Percentiles rank a stretch among this genome's conserved stretches.
Evolutionary conservation across 2,329 filamentous ascomycete genomes (phyloP).

Genomic region (Colletotrichum melonis): DNA sequence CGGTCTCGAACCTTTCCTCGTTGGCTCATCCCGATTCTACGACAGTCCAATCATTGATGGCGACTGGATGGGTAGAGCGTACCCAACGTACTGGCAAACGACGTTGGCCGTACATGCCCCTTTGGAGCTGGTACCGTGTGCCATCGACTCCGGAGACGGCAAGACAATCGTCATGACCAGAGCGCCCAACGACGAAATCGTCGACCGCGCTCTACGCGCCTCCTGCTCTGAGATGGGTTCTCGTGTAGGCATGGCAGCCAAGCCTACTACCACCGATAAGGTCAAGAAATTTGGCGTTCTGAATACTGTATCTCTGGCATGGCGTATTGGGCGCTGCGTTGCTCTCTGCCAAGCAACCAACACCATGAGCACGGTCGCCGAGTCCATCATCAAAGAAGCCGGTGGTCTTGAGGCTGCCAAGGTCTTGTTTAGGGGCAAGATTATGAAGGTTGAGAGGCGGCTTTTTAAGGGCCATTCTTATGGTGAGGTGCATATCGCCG

Average conservation of each 20-base stretch:
- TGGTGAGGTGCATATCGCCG: conserved; percentile 50
- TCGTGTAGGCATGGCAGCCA: conserved; percentile 32
- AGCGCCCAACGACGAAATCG: conserved; percentile 46
- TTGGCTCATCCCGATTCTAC: conserved; percentile 65
- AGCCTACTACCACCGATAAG: conserved; percentile 21
- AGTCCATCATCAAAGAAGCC: conserved; percentile 68
- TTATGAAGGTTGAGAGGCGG: conserved; percentile 61
- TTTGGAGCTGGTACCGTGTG: conserved; percentile 53
- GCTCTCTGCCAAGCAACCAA: conserved; percentile 45
- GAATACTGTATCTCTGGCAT: conserved; percentile 33
- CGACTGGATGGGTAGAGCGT: conserved; percentile 68
- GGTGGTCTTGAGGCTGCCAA: conserved; percentile 64
- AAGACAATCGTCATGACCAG: conserved; percentile 56
- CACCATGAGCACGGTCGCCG: conserved; percentile 63
- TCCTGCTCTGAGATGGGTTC: conserved; percentile 51
- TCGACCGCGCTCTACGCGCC: conserved; percentile 49
- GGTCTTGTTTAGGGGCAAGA: conserved; percentile 73
- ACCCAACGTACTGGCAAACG: conserved; percentile 67
- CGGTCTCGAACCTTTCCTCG: conserved; percentile 67
- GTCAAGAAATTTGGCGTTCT: conserved; percentile 39
- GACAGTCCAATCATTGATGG: conserved; percentile 63
- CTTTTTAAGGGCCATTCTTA: conserved; percentile 62
- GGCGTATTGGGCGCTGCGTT: conserved; percentile 28
- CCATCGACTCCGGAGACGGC: conserved; percentile 57
- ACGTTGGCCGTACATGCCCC: conserved; percentile 55